Evolutionary conservation across 345 rosid genomes (phyloP), one percentile per base, ranked within the genome.

Genomic region (Hypericum perforatum): DNA sequence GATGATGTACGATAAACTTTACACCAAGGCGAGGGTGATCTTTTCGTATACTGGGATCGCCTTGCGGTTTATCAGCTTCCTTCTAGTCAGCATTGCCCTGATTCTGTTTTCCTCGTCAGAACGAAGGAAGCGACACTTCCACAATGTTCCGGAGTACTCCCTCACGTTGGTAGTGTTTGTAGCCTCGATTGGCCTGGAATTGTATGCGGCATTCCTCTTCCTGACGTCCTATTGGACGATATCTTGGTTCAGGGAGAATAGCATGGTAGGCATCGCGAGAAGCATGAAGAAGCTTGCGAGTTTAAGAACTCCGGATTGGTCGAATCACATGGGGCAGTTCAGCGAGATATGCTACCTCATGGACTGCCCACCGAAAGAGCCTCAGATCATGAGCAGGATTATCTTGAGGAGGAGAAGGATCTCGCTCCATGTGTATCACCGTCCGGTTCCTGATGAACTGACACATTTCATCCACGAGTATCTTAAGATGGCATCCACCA

Each of bases 1-100:
- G 39, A 68, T 82, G 58, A 53, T 79, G 41, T 79, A 66, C 22
- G 73, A 22, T 22, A 22, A 22, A 22, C 32, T 22, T 22, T 22
- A 22, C 4, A 22, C 32, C 32, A 22, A 22, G 32, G 32, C 67
- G 8, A 43, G 50, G 0, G 22, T 80, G 29, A 52, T 67, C 3
- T 60, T 53, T 32, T 29, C 59, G 16, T 0, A 6, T 15, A 22
- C 3, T 7, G 75, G 78, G 39, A 39, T 36, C 32, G n/a, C 11
- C 53, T 61, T 68, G 43, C 71, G 81, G 6, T 9, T 36, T 43
- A 45, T 71, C 53, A 59, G 38, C 37, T 45, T 65, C 11, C 10
- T 45, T 2, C 55, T 7, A 13, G 43, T 61, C 11, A 11, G 53
- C 39, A 42, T 42, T 0, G 67, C 64, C 8, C 8, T 68, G 10